Percentiles rank a stretch among this genome's conserved stretches.
Evolutionary conservation across 164 flowering plant genomes (phyloP).

Genomic region (Echeveria elegans): DNA sequence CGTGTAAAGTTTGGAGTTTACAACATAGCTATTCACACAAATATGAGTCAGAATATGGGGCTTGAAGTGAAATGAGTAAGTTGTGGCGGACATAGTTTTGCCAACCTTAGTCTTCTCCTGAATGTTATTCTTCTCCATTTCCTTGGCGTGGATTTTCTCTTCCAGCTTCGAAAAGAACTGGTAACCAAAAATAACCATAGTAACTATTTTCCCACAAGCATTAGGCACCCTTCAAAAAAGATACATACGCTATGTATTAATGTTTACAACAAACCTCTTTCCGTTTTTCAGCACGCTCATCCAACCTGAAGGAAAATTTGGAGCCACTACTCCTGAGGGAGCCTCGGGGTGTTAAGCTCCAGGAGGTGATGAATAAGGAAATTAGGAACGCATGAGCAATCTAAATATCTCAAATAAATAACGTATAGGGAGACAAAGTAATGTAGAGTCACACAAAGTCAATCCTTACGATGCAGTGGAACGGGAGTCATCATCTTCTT

Average conservation of each 20-base stretch:
- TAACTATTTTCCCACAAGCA: not conserved
- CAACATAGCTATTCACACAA: not conserved
- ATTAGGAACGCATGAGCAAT: not conserved
- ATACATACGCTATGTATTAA: no score
- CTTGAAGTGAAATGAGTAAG: no score
- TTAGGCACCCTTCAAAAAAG: no score
- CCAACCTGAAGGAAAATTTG: slow-evolving; percentile 64
- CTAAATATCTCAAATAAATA: no score
- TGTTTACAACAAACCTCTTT: slow-evolving; percentile 64
- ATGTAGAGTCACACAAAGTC: slow-evolving; percentile 2
- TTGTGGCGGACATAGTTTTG: not conserved
- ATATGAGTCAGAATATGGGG: not conserved
- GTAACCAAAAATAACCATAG: slow-evolving; percentile 9
- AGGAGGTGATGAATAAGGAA: slow-evolving; percentile 16
- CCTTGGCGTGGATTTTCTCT: slow-evolving; percentile 74
- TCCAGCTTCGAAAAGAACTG: slow-evolving; percentile 74
- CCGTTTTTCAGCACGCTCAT: slow-evolving; percentile 80
- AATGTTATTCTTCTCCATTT: slow-evolving; percentile 51
- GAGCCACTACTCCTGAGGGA: slow-evolving; percentile 30
- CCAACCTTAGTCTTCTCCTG: slow-evolving; percentile 76
- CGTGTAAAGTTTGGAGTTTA: not conserved
- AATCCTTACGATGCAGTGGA: slow-evolving; percentile 48
- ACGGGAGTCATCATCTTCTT: slow-evolving; percentile 50
- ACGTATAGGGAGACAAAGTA: slow-evolving; percentile 3
- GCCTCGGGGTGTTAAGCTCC: slow-evolving; percentile 38